A percentile compares a stretch with the other conserved stretches of the same genome.
These are phyloP conservation scores for Pestalotiopsis fici DNA, from an alignment of 2,329 filamentous ascomycete genomes.

Conservation along the genomic window DNA sequence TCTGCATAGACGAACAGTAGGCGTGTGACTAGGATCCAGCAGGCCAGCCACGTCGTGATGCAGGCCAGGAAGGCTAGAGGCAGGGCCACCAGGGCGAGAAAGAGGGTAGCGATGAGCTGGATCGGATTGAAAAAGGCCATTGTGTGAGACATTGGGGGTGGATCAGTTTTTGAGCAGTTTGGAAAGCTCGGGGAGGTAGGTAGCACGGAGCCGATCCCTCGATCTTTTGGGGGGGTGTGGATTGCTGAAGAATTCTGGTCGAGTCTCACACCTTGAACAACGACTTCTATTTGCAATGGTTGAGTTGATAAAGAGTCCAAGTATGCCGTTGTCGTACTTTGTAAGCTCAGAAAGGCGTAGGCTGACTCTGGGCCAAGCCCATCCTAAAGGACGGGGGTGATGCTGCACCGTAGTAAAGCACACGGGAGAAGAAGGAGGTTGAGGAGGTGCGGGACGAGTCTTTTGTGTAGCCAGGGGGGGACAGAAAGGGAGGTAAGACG, in stretches of 20 bases:
- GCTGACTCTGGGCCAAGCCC: background rate
- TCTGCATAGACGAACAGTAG: slow-evolving; percentile 65
- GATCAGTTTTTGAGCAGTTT: background rate
- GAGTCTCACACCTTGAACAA: background rate
- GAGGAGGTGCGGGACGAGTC: background rate
- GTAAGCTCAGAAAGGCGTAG: background rate
- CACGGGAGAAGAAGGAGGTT: background rate
- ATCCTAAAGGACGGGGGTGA: background rate
- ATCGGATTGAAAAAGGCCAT: slow-evolving; percentile 58
- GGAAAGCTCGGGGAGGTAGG: too few relatives aligned
- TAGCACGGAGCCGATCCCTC: background rate
- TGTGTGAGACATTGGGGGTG: slow-evolving; percentile 10
- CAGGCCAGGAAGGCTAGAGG: slow-evolving; percentile 65
- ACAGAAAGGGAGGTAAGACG: background rate
- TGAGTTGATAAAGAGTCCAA: background rate
- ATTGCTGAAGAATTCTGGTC: background rate
- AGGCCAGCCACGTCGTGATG: slow-evolving; percentile 63
- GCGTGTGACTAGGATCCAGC: slow-evolving; percentile 61
- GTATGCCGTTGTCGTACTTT: background rate
- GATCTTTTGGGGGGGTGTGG: background rate
- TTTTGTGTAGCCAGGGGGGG: background rate
- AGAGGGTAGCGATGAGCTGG: slow-evolving; percentile 60
- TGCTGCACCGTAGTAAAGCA: background rate
- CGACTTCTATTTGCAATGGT: background rate
- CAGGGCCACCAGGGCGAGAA: slow-evolving; percentile 62